Base-by-base conservation (phyloP, 2,329 filamentous ascomycete genomes). In the Fusarium xylarioides region DNA sequence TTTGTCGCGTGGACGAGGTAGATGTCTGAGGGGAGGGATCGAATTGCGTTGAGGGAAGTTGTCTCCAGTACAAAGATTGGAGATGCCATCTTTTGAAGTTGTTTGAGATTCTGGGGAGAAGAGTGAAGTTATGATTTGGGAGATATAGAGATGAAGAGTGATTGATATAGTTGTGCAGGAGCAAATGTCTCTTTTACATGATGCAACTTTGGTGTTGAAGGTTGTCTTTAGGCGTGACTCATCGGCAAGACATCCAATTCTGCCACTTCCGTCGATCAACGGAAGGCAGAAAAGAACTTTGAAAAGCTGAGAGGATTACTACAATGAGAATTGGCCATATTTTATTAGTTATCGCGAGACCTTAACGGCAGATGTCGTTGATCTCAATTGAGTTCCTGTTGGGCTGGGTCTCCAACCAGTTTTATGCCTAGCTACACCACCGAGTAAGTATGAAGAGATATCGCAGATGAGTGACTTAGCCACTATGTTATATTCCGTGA, bases 1-100 rank as follows among this genome's bases (percentile, higher is more conserved):
- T 80, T 80, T 35, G 79, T 80, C 3, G 77, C 77, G 40, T 81
- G 80, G 12, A 80, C 74, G 54, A 81, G 72, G 50, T 79, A 77
- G 47, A 55, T 54, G 15, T 69, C 54, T 4, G 66, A 14, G 0
- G 75, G 73, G 1, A 77, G 53, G 0, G 62, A 66, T n/a, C 60
- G 63, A 6, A 77, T 64, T 1, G 28, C n/a, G 47, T 70, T 77
- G 26, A 77, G 43, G 11, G 71, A 11, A 3, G 71, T 69, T n/a
- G 54, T 19, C 21, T 71, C 66, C 5, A 76, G 23, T 0, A 35
- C 30, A 18, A 77, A 77, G 4, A 52, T 21, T 11, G 55, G 26
- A 11, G 57, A 26, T 40, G 55, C 2, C 74, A 76, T 76, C 4
- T 49, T 49, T 4, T n/a, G 11, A 23, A 14, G 8, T 2, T 12